Base-by-base conservation (phyloP, 2,329 filamentous ascomycete genomes). In the Colletotrichum limetticola region DNA sequence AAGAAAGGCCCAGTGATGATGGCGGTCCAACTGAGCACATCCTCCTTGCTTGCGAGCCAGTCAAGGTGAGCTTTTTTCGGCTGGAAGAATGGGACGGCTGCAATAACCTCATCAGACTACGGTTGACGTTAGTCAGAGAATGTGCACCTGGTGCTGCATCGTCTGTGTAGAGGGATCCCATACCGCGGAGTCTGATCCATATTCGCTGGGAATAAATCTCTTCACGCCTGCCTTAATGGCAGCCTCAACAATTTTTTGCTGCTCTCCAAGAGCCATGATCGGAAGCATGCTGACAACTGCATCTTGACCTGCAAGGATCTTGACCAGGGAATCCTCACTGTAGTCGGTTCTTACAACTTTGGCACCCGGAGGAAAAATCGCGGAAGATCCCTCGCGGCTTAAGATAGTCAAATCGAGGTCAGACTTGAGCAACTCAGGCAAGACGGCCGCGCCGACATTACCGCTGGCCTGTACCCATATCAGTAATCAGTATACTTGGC, bases 161-260 rank as follows among this genome's bases (percentile, higher is more conserved):
- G 7, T 37, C 22, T 37, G 9, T n/a, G 3, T 16, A 28, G 49
- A 57, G 4, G 12, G 16, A 12, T 19, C 22, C 24, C 37, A 24
- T 55, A 63, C 35, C 89, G 81, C 73, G 89, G 86, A n/a, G 79
- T 79, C 78, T 1, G 78, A 80, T 19, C 75, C 76, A 46, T 85
- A 90, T 71, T 90, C 88, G 22, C 84, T 84, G 7, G 88, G 86
- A 28, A 90, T 81, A 79, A 89, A 88, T 16, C 86, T 82, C 75
- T 87, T 83, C 2, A 90, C 87, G n/a, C 87, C 86, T 3, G 87
- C 88, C 9, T 82, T 82, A 30, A 87, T 83, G 37, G 87, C 84
- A 0, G 87, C 88, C 61, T 89, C 85, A 46, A 89, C 56, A 2
- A 68, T 28, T 5, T 55, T 61, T 12, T 85, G 79, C 74, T 90